Evolutionary conservation across 2,329 filamentous ascomycete genomes (phyloP).

Genomic region (Cytospora piceae): DNA sequence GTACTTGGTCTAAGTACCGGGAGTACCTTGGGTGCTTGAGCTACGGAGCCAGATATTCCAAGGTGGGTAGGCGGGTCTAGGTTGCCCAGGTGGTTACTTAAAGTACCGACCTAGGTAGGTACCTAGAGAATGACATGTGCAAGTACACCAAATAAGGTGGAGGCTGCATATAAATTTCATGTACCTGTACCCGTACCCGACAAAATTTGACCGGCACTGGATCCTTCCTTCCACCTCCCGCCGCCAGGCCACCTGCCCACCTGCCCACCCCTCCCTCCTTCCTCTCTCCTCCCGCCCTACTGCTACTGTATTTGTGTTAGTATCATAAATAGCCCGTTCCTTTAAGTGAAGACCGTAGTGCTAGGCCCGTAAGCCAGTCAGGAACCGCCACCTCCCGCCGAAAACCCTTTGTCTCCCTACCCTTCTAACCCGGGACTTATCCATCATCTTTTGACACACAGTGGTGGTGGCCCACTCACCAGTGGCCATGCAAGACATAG

Average conservation of each 20-base stretch:
- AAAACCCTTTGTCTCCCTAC: neutral
- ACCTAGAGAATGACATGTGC: neutral
- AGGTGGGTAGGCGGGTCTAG: too few relatives aligned
- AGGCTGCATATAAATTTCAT: neutral
- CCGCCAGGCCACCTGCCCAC: too few relatives aligned
- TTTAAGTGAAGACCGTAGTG: too few relatives aligned
- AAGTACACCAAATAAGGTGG: neutral
- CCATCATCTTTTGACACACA: neutral
- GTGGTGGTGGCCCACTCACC: neutral
- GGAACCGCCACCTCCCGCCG: too few relatives aligned
- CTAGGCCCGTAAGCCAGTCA: too few relatives aligned
- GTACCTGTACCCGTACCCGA: neutral
- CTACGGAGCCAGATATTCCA: neutral
- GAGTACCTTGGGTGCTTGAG: too few relatives aligned
- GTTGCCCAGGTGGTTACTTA: neutral
- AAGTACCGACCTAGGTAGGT: neutral
- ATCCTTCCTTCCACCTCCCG: neutral
- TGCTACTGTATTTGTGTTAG: too few relatives aligned
- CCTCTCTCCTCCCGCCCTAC: neutral
- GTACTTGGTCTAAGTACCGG: neutral
- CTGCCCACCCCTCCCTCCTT: neutral
- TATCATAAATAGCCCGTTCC: too few relatives aligned
- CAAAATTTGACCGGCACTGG: neutral
- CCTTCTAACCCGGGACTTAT: neutral
- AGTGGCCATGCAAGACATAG: neutral